These are phyloP conservation scores for Trichopus zeylanicus DNA, from an alignment of 116 monocot species.

Conservation along the genomic window DNA sequence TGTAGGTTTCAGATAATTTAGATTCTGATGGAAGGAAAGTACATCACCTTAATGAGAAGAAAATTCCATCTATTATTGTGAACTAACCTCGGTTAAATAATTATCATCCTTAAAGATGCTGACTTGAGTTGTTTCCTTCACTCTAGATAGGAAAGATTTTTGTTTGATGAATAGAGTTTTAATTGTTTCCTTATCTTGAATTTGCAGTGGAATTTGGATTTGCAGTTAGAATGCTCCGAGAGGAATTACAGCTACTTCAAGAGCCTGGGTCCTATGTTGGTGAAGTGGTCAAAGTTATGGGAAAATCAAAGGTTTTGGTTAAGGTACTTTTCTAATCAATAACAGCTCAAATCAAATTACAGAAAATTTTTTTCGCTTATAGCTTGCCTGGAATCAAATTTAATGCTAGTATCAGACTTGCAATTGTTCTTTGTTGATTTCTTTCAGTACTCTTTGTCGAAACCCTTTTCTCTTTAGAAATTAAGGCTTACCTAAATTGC, in stretches of 20 bases:
- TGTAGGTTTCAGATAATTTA: no score
- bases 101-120: no score
- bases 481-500: background rate
- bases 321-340: slow-evolving; percentile 44
- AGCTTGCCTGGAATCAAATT: background rate
- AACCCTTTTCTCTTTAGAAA: background rate
- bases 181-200: background rate
- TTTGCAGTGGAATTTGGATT: slow-evolving; percentile 7
- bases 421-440: no score
- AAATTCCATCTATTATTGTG: no score
- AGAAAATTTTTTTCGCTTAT: no score
- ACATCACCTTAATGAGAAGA: no score
- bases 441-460: background rate
- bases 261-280: slow-evolving; percentile 99
- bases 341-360: background rate
- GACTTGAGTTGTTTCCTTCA: background rate
- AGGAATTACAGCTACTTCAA: slow-evolving; percentile 90
- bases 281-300: slow-evolving; percentile 99
- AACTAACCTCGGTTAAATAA: no score
- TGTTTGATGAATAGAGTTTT: background rate
- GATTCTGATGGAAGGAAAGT: no score
- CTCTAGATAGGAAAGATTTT: background rate
- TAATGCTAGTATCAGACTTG: no score
- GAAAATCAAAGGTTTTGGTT: slow-evolving; percentile 92
- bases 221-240: slow-evolving; percentile 90